Evolutionary conservation across 2,329 filamentous ascomycete genomes (phyloP).

Genomic region (Paraphoma sp.): DNA sequence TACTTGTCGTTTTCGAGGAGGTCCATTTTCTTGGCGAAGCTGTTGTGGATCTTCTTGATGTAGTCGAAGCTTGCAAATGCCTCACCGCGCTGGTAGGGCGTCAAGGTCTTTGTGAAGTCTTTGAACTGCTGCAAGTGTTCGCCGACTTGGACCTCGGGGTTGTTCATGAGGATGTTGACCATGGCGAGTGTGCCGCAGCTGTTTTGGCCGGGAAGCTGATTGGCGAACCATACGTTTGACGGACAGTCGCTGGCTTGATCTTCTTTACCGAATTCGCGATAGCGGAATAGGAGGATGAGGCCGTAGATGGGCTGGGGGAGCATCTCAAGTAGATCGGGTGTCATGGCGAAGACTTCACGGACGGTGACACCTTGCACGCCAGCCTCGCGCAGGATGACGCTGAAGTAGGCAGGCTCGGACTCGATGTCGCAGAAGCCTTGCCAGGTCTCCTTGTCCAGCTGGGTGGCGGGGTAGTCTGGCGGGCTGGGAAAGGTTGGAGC

Average conservation of each 20-base stretch:
- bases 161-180: conserved; percentile 93
- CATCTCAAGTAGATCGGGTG: conserved; percentile 49
- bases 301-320: conserved; percentile 66
- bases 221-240: conserved; percentile 86
- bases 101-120: conserved; percentile 70
- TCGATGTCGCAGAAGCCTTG: conserved; percentile 84
- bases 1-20: conserved; percentile 76
- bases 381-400: conserved; percentile 79
- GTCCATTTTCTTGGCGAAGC: conserved; percentile 72
- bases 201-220: conserved; percentile 74
- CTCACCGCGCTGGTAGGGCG: conserved; percentile 76
- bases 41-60: conserved; percentile 85
- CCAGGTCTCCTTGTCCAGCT: conserved; percentile 59
- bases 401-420: conserved; percentile 88
- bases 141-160: conserved; percentile 68
- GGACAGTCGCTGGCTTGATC: conserved; percentile 63
- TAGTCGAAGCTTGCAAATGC: conserved; percentile 76
- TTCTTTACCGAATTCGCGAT: conserved; percentile 60
- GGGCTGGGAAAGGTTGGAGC: conserved; percentile 25
- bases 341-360: conserved; percentile 77
- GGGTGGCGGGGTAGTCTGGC: conserved; percentile 40
- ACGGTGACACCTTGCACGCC: conserved; percentile 77
- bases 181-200: conserved; percentile 92
- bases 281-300: conserved; percentile 88
- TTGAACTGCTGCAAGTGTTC: conserved; percentile 76